A percentile compares a stretch with the other conserved stretches of the same genome.
Evolutionary conservation across 306 rosid species (phyloP).

Genomic region (Ziziphus jujuba): DNA sequence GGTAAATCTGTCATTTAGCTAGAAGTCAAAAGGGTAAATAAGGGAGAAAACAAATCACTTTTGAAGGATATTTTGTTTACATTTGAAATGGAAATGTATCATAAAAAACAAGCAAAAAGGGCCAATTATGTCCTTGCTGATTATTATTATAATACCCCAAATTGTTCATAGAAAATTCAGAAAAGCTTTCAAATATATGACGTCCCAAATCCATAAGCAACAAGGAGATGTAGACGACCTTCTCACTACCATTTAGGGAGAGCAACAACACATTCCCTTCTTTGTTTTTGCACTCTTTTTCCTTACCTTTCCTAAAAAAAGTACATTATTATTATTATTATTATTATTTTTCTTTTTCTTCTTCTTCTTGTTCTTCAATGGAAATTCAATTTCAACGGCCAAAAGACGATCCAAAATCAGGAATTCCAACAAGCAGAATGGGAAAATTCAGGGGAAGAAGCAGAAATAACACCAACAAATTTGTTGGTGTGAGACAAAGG

Average conservation of each 20-base stretch:
- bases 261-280: not conserved
- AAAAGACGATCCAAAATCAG: constrained; percentile 32
- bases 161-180: constrained; percentile 33
- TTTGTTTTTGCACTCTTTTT: too few relatives aligned
- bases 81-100: not conserved
- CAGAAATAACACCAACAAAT: constrained; percentile 53
- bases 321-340: too few relatives aligned
- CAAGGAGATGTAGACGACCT: constrained; percentile 30
- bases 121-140: constrained; percentile 8
- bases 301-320: too few relatives aligned
- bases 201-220: constrained; percentile 24
- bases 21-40: constrained; percentile 17
- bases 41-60: not conserved
- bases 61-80: not conserved
- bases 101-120: constrained; percentile 10
- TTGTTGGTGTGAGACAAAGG: constrained; percentile 92
- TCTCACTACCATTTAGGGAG: not conserved
- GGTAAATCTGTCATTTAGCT: constrained; percentile 21
- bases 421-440: constrained; percentile 26
- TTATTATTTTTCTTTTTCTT: too few relatives aligned
- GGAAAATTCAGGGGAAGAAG: constrained; percentile 56
- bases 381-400: constrained; percentile 73
- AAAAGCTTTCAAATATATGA: constrained; percentile 30
- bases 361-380: constrained; percentile 38
- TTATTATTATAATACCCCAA: constrained; percentile 31